Conservation (phyloP, 768 basidiomycete species). For the Tulasnella sp. region DNA sequence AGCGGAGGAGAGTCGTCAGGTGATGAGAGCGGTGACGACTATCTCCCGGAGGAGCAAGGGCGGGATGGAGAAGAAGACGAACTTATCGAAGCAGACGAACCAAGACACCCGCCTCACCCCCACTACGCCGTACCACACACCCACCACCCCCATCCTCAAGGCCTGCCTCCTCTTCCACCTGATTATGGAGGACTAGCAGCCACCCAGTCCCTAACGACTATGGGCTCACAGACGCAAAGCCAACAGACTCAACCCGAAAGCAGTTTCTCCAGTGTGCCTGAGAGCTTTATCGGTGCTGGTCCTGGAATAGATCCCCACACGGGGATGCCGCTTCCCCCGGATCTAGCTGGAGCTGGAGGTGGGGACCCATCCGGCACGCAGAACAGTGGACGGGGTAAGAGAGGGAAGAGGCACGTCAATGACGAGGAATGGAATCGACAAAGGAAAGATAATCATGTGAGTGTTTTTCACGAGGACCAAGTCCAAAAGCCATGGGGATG, state of each 20-base stretch:
- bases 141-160: slow-evolving; percentile 26
- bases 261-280: slow-evolving; percentile 7
- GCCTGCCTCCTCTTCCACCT: slow-evolving; percentile 24
- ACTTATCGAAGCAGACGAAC: slow-evolving; percentile 18
- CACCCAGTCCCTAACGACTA: not conserved
- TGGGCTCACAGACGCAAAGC: not conserved
- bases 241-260: slow-evolving; percentile 10
- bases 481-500: not conserved
- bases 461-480: slow-evolving; percentile 40
- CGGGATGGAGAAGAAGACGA: slow-evolving; percentile 10
- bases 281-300: not conserved
- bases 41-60: slow-evolving; percentile 13
- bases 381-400: slow-evolving; percentile 19
- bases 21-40: slow-evolving; percentile 24
- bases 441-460: slow-evolving; percentile 79
- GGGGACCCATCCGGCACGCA: not conserved
- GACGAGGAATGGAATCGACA: slow-evolving; percentile 76
- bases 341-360: not conserved
- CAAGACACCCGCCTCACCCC: slow-evolving; percentile 2
- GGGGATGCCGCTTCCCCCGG: slow-evolving; percentile 4
- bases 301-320: slow-evolving; percentile 11
- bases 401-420: slow-evolving; percentile 31
- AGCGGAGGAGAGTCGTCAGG: not conserved
- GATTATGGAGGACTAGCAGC: not conserved
- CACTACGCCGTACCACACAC: slow-evolving; percentile 1